Base-by-base conservation (phyloP, 163 green algal genomes). In the Chlamydomonas reinhardtii region DNA sequence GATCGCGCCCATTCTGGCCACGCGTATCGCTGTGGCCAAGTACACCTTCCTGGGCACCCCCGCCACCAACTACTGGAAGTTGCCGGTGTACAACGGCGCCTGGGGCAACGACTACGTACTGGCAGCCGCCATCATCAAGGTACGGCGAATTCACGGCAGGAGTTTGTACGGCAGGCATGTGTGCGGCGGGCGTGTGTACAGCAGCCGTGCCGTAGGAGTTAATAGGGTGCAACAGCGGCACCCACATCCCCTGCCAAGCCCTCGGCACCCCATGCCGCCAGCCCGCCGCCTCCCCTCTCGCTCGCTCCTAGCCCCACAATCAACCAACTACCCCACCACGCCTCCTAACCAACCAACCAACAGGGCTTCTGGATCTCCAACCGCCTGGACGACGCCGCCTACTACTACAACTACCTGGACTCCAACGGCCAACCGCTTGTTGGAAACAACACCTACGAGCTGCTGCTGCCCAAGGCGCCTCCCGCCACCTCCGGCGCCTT, bases 321-420 rank as follows among this genome's bases (percentile, higher is more conserved):
- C n/a, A n/a, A n/a, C n/a, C n/a, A n/a, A n/a, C n/a, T n/a, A n/a
- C n/a, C n/a, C n/a, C n/a, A n/a, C n/a, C n/a, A n/a, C n/a, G n/a
- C n/a, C n/a, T n/a, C n/a, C n/a, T n/a, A n/a, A n/a, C n/a, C n/a
- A n/a, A n/a, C n/a, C n/a, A n/a, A n/a, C n/a, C 48, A 20, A 22
- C 48, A 56, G 73, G 48, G 43, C 48, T 79, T 79, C 73, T 79
- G 73, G 73, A 29, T 66, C 48, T 48, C 48, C 48, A 79, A 79
- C 73, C 19, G 48, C 5, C 48, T 79, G n/a, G n/a, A 35, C 2
- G 73, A 79, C 52, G 73, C 73, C 5, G 71, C 48, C 48, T 56
- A 56, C 48, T 56, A 56, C 48, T 56, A 56, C 48, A 29, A 74
- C 34, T 61, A 34, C 22, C 20, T 76, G 22, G 70, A 76, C 37